A percentile compares a stretch with the other conserved stretches of the same genome.
Evolutionary conservation across 2,329 filamentous ascomycete genomes (phyloP).

Genomic region (Neonectria punicea): DNA sequence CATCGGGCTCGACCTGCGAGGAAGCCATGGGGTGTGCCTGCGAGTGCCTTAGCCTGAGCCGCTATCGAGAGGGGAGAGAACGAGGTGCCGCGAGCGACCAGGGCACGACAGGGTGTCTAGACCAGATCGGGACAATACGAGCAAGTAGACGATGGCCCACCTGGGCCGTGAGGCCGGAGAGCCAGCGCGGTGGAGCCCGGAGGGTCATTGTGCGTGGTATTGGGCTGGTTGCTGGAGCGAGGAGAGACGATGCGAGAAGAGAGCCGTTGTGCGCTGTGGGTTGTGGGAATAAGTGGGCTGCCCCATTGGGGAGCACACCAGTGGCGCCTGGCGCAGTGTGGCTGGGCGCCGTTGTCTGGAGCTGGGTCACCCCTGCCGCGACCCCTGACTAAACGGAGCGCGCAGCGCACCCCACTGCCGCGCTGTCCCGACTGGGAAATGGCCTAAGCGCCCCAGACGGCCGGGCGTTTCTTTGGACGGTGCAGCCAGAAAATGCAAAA

Average conservation of each 20-base stretch:
- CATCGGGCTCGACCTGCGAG: not conserved
- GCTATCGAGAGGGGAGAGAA: slow-evolving; percentile 30
- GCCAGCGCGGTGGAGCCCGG: not conserved
- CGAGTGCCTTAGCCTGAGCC: slow-evolving; percentile 28
- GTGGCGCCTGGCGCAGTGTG: slow-evolving; percentile 8
- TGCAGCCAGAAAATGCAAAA: not conserved
- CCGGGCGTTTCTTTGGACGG: not conserved
- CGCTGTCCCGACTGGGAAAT: not conserved
- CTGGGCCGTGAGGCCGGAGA: not conserved
- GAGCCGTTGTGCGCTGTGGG: not conserved
- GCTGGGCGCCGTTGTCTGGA: slow-evolving; percentile 13
- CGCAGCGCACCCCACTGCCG: not conserved
- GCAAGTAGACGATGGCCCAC: not conserved
- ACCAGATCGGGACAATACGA: slow-evolving; percentile 17
- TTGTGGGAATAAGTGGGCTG: not conserved
- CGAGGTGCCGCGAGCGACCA: not conserved
- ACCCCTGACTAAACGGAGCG: slow-evolving; percentile 9
- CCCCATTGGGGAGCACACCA: not conserved
- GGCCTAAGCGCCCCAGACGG: not conserved
- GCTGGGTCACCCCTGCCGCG: not conserved
- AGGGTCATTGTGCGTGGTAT: not conserved
- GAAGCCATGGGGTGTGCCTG: slow-evolving; percentile 26
- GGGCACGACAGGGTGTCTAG: not conserved
- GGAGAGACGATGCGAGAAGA: not conserved
- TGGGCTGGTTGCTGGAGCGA: not conserved